Percentiles rank a stretch among this genome's conserved stretches.
phyloP scores from a whole-genome alignment of 495 filamentous ascomycete genomes.

The Penicillium subrubescens region DNA sequence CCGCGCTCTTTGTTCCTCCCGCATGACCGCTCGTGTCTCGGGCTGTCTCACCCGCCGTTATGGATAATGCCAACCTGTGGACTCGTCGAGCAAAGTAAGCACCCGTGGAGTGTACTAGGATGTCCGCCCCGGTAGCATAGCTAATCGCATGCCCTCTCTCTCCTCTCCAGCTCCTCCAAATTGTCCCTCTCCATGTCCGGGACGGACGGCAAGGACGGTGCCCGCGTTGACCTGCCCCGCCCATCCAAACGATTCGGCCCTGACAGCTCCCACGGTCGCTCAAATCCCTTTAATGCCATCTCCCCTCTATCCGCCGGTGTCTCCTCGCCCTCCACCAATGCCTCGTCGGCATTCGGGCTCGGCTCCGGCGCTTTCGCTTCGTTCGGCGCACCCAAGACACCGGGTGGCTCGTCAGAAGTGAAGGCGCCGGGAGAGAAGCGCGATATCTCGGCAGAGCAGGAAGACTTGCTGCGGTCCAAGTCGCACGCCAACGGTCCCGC shows the following conservation, averaged over 20 bases:
- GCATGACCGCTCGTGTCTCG: slow-evolving; percentile 48
- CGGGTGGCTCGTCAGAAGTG: slow-evolving; percentile 77
- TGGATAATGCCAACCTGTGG: slow-evolving; percentile 79
- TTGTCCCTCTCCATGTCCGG: slow-evolving; percentile 82
- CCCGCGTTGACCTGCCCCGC: slow-evolving; percentile 67
- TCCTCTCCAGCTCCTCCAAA: slow-evolving; percentile 69
- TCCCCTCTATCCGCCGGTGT: slow-evolving; percentile 69
- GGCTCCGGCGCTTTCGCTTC: slow-evolving; percentile 96
- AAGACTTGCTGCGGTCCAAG: slow-evolving; percentile 53
- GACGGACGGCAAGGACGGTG: slow-evolving; percentile 58
- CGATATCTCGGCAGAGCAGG: slow-evolving; percentile 57
- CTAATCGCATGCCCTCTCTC: not conserved
- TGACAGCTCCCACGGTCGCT: slow-evolving; percentile 74
- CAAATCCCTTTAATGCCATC: slow-evolving; percentile 84
- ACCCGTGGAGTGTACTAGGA: not conserved
- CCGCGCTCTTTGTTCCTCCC: slow-evolving; percentile 27
- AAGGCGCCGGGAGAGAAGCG: slow-evolving; percentile 70
- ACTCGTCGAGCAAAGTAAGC: slow-evolving; percentile 88
- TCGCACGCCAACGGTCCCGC: slow-evolving; percentile 39
- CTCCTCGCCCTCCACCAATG: slow-evolving; percentile 83
- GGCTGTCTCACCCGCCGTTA: slow-evolving; percentile 46
- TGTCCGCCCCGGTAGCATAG: too few relatives aligned
- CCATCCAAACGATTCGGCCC: slow-evolving; percentile 75
- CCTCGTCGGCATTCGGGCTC: slow-evolving; percentile 90
- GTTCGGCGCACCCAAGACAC: slow-evolving; percentile 91